Evolutionary conservation across 148 eudicot genomes (phyloP), one percentile per base, ranked within the genome.

Genomic region (Spergularia marina): DNA sequence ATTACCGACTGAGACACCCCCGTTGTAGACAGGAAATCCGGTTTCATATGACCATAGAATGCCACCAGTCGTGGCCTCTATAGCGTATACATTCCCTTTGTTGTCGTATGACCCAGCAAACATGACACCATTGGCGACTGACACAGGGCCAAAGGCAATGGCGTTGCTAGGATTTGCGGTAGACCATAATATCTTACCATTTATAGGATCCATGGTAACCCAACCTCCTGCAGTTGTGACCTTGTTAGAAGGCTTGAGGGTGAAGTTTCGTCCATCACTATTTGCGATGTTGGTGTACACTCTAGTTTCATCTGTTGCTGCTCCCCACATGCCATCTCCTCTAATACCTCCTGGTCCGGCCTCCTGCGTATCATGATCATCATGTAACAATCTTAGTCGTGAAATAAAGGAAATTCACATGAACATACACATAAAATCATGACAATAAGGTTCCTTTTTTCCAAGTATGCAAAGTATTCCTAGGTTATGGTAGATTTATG

Each of bases 321-420:
- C 84, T 41, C 93, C 93, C 93, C 91, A 87, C 1, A 75, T 85
- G 4, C 88, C 93, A 21, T 89, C 93, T 75, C 90, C 90, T 4
- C 36, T 41, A 3, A 53, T 14, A 7, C 93, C 84, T 57, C 87
- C 89, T 11, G 90, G 89, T 53, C 93, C 93, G 55, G 86, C 87
- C 73, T 85, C 87, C 89, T 87, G 75, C 47, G 51, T 39, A 16
- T 17, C 75, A 30, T 17, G 41, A 25, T 67, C 57, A 56, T 36
- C 16, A 71, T 13, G 41, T 56, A 0, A 44, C 49, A 44, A 44
- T 44, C 49, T 44, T 44, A 44, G 8, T 44, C 49, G 49, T 5
- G 49, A 44, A 44, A 41, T 41, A 41, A 41, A 41, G 2, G 44
- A 41, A 41, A 41, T 41, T 7, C 44, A 41, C 6, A 41, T 7